Evolutionary conservation across 108 stramenopile species (phyloP).

Genomic region (Fragilaria radians): DNA sequence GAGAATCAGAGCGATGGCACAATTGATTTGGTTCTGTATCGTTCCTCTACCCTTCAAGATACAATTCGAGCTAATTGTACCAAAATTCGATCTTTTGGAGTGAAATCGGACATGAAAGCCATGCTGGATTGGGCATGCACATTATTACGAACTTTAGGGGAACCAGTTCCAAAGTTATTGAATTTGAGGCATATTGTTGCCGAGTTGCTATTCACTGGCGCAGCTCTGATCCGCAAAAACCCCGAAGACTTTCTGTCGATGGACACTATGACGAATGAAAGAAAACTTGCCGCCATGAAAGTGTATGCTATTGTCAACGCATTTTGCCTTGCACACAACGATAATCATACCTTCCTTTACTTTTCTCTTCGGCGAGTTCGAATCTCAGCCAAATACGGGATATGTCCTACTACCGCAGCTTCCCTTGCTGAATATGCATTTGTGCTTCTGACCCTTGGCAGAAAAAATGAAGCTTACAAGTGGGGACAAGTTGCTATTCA

Average conservation of each 20-base stretch:
- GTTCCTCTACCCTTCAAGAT: neutral
- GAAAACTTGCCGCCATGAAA: neutral
- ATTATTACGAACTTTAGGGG: neutral
- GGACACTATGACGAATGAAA: neutral
- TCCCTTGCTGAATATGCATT: neutral
- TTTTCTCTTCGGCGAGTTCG: neutral
- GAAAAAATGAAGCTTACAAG: neutral
- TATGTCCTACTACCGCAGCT: neutral
- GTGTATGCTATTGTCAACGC: neutral
- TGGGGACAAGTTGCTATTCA: neutral
- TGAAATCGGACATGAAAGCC: neutral
- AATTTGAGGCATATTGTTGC: neutral
- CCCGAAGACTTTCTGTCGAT: neutral
- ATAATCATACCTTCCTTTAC: neutral
- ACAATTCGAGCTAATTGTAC: neutral
- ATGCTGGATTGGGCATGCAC: neutral
- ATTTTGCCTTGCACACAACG: neutral
- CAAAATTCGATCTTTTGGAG: neutral
- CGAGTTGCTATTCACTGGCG: neutral
- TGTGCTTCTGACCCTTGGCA: neutral
- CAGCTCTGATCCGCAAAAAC: neutral
- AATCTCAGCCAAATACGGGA: neutral
- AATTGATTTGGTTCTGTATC: neutral
- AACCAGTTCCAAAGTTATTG: neutral
- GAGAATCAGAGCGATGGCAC: neutral